Base-by-base conservation (phyloP, 805 yeast species). In the Sungouiozyma ichnusensis region DNA sequence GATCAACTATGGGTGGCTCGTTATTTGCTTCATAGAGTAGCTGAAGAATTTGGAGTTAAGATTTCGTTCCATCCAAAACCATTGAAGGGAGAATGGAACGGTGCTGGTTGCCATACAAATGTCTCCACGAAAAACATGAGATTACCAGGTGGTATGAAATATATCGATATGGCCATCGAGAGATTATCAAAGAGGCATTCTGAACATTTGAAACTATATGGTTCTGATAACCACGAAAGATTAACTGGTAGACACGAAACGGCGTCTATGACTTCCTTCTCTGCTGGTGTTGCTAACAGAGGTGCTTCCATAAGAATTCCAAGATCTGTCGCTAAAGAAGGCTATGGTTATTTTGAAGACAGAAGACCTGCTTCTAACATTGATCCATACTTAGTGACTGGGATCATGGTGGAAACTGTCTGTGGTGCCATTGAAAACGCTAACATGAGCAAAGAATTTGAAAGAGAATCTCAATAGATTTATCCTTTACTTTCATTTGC, bases 21-120 rank as follows among this genome's bases (percentile, higher is more conserved):
- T 69, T 92, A 85, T 68, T 72, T 92, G 58, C 73, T 92, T 63
- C 79, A 78, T 71, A 82, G 97, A 71, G 92, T 87, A 42, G 96
- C 97, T 52, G 98, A 92, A 75, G 98, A 92, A 69, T 92, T 92
- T 62, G 97, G 95, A 65, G 94, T 92, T 65, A 88, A 87, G 82
- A 90, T 92, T 57, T 86, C 97, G 37, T 81, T 88, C 82, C 98
- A 92, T 79, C 98, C 98, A 70, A 92, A 92, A 78, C 97, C 98
- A 56, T 77, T 92, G 67, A 77, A 81, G 74, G 97, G 97, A 58
- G 97, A 90, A 73, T 92, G 97, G 97, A 92, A 92, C 68, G 98
- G 98, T 74, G 97, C 98, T 67, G 98, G 98, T 61, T 90, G 97
- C 76, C 98, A 92, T 73, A 92, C 98, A 66, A 92, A 92, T 68